Conservation (phyloP, 495 filamentous ascomycete species). For the Talaromyces adpressus region DNA sequence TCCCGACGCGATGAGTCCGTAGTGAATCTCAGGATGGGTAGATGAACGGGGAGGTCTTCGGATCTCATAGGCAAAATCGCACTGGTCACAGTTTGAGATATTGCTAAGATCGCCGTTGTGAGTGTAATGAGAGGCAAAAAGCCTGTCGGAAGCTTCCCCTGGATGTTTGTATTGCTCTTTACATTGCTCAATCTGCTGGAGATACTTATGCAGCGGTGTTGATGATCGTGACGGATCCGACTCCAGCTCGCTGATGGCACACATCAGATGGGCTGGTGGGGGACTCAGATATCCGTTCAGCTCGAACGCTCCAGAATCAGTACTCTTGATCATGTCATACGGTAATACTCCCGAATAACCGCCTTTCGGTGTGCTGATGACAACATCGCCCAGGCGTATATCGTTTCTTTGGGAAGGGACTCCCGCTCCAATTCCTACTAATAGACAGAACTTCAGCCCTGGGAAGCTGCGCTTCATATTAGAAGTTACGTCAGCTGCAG, state of each 20-base stretch:
- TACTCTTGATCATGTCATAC: not conserved
- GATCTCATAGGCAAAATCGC: conserved; percentile 16
- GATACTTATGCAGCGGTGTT: not conserved
- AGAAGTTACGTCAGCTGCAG: conserved; percentile 19
- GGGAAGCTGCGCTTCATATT: conserved; percentile 29
- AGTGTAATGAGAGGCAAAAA: not conserved
- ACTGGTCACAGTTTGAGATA: not conserved
- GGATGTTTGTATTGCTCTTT: not conserved
- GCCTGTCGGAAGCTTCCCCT: not conserved
- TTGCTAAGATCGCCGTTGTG: not conserved
- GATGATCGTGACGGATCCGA: not conserved
- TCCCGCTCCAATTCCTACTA: not conserved
- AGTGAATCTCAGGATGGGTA: conserved; percentile 9
- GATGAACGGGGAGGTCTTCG: conserved; percentile 8
- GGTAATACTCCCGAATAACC: not conserved
- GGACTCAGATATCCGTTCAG: not conserved
- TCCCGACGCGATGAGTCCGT: conserved; percentile 15
- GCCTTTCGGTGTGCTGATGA: not conserved
- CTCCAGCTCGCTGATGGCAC: not conserved
- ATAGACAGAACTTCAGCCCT: conserved; percentile 19
- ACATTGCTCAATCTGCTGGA: not conserved
- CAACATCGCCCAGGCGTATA: not conserved
- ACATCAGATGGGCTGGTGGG: not conserved
- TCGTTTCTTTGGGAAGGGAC: not conserved
- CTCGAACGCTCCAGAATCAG: not conserved